phyloP scores from a whole-genome alignment of 2,329 filamentous ascomycete species.

The Cytospora schulzeri region DNA sequence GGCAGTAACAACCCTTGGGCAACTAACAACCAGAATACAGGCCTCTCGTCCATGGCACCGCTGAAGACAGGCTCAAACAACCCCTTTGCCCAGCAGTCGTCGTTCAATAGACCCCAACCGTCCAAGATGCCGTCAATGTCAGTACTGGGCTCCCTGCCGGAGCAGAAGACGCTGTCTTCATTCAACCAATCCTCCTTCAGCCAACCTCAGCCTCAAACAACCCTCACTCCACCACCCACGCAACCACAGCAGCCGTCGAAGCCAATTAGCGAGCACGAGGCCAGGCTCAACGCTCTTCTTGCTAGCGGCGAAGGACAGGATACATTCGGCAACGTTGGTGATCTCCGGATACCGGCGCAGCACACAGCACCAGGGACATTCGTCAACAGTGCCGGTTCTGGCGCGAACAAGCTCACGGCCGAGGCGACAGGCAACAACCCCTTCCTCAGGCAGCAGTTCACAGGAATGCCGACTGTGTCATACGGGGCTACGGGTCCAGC shows the following conservation, averaged over 20 bases:
- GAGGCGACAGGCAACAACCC: conserved; percentile 85
- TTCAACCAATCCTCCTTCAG: conserved; percentile 52
- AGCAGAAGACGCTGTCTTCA: conserved; percentile 74
- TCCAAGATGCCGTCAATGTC: conserved; percentile 63
- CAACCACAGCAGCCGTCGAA: conserved; percentile 55
- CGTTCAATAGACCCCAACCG: conserved; percentile 64
- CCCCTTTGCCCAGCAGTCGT: conserved; percentile 69
- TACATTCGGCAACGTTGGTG: conserved; percentile 96
- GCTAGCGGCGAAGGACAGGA: conserved; percentile 90
- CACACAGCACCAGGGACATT: conserved; percentile 96
- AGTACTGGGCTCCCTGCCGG: conserved; percentile 73
- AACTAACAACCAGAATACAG: conserved; percentile 57
- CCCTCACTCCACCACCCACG: conserved; percentile 46
- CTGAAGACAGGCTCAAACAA: conserved; percentile 97
- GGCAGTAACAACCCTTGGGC: conserved; percentile 97
- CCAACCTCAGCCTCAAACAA: conserved; percentile 44
- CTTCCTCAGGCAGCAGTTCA: conserved; percentile 83
- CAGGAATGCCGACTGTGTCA: conserved; percentile 67
- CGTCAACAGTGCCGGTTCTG: conserved; percentile 89
- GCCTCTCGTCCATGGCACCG: conserved; percentile 69
- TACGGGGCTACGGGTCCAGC: conserved; percentile 62
- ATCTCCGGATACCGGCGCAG: conserved; percentile 91
- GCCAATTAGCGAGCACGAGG: conserved; percentile 64
- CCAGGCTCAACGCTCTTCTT: conserved; percentile 83
- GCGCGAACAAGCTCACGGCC: conserved; percentile 68